Evolutionary conservation across 495 filamentous ascomycete genomes (phyloP), one percentile per base, ranked within the genome.

Genomic region (Letharia lupina): DNA sequence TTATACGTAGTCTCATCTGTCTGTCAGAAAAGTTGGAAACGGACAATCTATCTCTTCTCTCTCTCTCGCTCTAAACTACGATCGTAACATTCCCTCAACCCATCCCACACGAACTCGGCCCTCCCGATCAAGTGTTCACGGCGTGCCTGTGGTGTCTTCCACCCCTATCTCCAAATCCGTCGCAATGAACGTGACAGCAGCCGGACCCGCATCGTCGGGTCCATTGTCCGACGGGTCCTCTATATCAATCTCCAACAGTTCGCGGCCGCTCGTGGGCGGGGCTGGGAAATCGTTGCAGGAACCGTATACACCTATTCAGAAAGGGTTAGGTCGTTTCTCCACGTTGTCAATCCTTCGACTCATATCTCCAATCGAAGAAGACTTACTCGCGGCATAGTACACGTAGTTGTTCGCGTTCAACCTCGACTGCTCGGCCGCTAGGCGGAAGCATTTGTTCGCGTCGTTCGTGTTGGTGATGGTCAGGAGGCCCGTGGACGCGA

Each of bases 341-440:
- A 20, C 33, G 5, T 8, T 3, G 15, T 8, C 15, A 20, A 37
- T 37, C 15, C 54, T 57, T 9, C 33, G 33, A 33, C 52, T 35
- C 1, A 2, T 18, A 8, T 18, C 7, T n/a, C 7, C 6, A 6
- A 0, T 33, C 2, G 54, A 15, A 33, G 8, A 50, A 33, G 13
- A 57, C 54, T 57, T 37, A 57, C 54, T 57, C 6, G 54, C 54
- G 39, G 54, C 54, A 12, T 57, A 57, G 33, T 16, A 57, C 18
- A 37, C 33, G 54, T 57, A 57, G 4, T n/a, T 57, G 33, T 35
- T 35, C 4, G 33, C 13, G n/a, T 57, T 57, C 54, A 57, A 3
- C 33, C 15, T 57, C 16, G 54, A 57, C 54, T 35, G 15, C 16
- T 57, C 15, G 7, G 54, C 54, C 13, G 5, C 4, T 1, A 57